phyloP scores from a whole-genome alignment of 495 filamentous ascomycete species.

The Trichoderma orchidacearum region DNA sequence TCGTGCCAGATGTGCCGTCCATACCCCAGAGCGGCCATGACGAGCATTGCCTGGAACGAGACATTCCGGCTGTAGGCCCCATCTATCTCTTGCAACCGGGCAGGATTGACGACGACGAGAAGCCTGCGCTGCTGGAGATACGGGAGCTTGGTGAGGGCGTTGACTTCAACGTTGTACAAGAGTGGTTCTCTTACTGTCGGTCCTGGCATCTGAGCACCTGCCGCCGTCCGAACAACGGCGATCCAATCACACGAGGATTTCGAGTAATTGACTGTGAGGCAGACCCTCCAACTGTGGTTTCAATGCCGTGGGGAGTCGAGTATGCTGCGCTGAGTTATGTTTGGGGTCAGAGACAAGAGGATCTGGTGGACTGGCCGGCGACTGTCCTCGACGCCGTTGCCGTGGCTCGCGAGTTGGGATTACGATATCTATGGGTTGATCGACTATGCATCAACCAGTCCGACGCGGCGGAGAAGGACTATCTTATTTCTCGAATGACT shows the following conservation, averaged over 20 bases:
- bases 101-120: not conserved
- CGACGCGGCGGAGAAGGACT: slow-evolving; percentile 6
- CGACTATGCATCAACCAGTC: slow-evolving; percentile 10
- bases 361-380: not conserved
- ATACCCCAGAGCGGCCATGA: slow-evolving; percentile 6
- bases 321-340: slow-evolving; percentile 9
- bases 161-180: not conserved
- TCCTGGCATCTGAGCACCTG: slow-evolving; percentile 2
- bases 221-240: not conserved
- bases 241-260: slow-evolving; percentile 3
- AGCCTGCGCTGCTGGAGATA: not conserved
- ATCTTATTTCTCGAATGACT: slow-evolving; percentile 15
- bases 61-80: slow-evolving; percentile 6
- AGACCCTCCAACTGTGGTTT: slow-evolving; percentile 1
- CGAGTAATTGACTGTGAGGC: slow-evolving; percentile 4
- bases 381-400: slow-evolving; percentile 9
- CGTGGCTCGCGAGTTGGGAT: slow-evolving; percentile 6
- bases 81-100: slow-evolving; percentile 7
- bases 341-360: slow-evolving; percentile 3
- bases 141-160: not conserved
- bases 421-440: slow-evolving; percentile 14
- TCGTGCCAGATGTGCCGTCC: slow-evolving; percentile 2
- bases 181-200: slow-evolving; percentile 1
- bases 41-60: slow-evolving; percentile 7
- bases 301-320: slow-evolving; percentile 1